Evolutionary conservation across 2,329 filamentous ascomycete species (phyloP), one percentile per base, ranked within the genome.

Genomic region (Neopestalotiopsis sp.): DNA sequence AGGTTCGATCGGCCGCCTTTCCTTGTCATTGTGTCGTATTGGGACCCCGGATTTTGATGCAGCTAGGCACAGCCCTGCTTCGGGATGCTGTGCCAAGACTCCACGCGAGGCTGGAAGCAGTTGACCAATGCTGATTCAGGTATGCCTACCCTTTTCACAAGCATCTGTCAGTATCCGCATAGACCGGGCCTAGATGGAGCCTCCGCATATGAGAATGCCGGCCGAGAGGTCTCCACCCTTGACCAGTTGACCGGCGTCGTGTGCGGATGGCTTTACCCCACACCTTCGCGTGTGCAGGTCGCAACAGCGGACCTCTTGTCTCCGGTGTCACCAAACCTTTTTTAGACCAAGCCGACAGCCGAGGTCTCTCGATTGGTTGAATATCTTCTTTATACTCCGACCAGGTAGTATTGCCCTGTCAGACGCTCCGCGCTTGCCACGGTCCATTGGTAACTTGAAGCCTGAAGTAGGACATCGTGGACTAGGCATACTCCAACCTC

Each of bases 311-410:
- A 62, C 59, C 30, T 24, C 32, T 14, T 62, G 28, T 62, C 34
- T 62, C 59, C 59, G 59, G 59, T 34, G 14, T 17, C 4, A 20
- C 14, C 30, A 34, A 38, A 20, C 59, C 32, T 24, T 20, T 62
- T 62, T 62, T 17, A 62, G 30, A 40, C 28, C 10, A 38, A 34
- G 34, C 59, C 59, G 59, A 62, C 28, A 62, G 32, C 59, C 59
- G 59, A 62, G 17, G 34, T 1, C 5, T 20, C 4, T 6, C 20
- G n/a, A 62, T 62, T 62, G 59, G 59, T 1, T 59, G 57, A 34
- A n/a, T 20, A 42, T 34, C 32, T 62, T 20, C 14, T 34, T 6
- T 62, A 34, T 62, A 38, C 14, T 34, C 59, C 34, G 30, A n/a
- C 34, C 30, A 42, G 32, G 59, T 62, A 20, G 32, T 24, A 62